Percentiles rank a stretch among this genome's conserved stretches.
Evolutionary conservation across 768 basidiomycete genomes (phyloP).

Genomic region (Rhodotorula graminis): DNA sequence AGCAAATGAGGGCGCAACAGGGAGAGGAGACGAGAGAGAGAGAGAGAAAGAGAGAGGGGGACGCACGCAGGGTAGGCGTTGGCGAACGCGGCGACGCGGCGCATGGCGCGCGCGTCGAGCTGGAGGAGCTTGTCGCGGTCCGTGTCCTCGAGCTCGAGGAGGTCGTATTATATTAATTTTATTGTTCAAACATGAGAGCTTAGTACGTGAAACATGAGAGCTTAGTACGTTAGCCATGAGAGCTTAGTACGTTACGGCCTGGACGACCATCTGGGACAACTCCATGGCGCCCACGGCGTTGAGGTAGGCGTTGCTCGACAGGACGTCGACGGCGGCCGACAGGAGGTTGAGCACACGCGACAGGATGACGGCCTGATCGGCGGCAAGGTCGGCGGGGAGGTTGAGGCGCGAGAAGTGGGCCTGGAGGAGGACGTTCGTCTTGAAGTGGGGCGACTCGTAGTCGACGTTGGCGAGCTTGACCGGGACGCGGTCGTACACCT

Average conservation of each 20-base stretch:
- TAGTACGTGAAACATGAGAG: too few species aligned
- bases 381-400: constrained; percentile 85
- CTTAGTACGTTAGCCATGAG: too few species aligned
- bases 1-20: background rate
- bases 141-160: constrained; percentile 98
- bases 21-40: background rate
- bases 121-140: constrained; percentile 68
- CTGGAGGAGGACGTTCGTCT: constrained; percentile 92
- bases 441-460: constrained; percentile 95
- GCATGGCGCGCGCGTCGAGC: constrained; percentile 84
- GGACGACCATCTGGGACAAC: constrained; percentile 95
- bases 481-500: constrained; percentile 80
- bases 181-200: too few species aligned
- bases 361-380: constrained; percentile 80
- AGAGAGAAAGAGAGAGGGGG: too few species aligned
- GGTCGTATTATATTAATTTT: too few species aligned
- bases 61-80: constrained; percentile 71
- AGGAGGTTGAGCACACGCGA: constrained; percentile 73
- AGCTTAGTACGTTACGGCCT: too few species aligned
- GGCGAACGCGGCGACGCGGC: constrained; percentile 88
- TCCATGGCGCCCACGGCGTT: constrained; percentile 96
- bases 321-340: constrained; percentile 93
- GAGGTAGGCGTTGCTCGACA: constrained; percentile 94
- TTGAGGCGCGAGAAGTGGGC: constrained; percentile 93
- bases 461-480: constrained; percentile 77